A percentile compares a stretch with the other conserved stretches of the same genome.
Conservation (phyloP, 805 yeast genomes). For the Wickerhamomyces sydowiorum region DNA sequence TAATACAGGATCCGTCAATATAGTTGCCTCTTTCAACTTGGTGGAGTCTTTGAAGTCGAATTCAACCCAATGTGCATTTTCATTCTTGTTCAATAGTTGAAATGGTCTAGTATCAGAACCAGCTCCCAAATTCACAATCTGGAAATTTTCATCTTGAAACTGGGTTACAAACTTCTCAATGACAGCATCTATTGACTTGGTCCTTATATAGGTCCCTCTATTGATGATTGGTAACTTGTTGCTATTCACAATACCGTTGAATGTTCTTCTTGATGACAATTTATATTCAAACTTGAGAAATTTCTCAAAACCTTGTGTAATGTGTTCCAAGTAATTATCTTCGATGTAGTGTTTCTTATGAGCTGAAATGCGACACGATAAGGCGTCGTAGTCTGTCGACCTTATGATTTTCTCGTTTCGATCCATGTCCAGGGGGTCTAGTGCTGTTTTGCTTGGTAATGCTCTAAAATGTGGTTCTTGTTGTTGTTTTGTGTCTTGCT, state of each 20-base stretch:
- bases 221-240: constrained; percentile 54
- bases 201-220: constrained; percentile 63
- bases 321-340: constrained; percentile 24
- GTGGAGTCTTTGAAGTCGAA: constrained; percentile 45
- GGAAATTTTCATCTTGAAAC: constrained; percentile 27
- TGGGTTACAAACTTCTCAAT: constrained; percentile 34
- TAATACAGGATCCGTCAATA: constrained; percentile 8
- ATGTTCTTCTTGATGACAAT: constrained; percentile 12
- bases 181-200: constrained; percentile 43
- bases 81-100: constrained; percentile 25
- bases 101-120: constrained; percentile 58
- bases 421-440: constrained; percentile 4
- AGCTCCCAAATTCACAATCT: constrained; percentile 62
- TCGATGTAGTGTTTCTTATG: constrained; percentile 40
- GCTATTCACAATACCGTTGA: constrained; percentile 11
- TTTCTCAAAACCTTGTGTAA: constrained; percentile 16
- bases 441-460: neutral
- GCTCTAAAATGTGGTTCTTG: neutral
- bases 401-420: constrained; percentile 11
- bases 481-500: neutral
- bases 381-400: constrained; percentile 62
- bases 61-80: constrained; percentile 36
- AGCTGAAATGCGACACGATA: constrained; percentile 59
- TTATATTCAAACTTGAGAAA: constrained; percentile 18
- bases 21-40: constrained; percentile 32